Conservation (phyloP, 768 basidiomycete species). For the Agaricus blazei region DNA sequence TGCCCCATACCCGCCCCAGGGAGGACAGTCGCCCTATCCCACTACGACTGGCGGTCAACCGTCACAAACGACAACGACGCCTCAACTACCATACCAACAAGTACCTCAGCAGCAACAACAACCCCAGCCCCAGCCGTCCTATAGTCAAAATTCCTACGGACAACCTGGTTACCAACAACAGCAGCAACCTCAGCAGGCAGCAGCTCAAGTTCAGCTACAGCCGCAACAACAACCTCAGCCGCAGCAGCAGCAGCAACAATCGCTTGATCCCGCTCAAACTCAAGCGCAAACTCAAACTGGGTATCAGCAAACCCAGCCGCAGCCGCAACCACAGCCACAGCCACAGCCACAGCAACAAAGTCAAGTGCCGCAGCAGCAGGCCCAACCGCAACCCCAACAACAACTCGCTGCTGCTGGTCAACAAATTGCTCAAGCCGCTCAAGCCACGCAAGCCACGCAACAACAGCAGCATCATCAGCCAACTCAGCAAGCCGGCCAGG, state of each 20-base stretch:
- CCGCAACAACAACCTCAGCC: background rate
- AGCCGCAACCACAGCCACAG: constrained; percentile 4
- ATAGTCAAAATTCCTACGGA: constrained; percentile 2
- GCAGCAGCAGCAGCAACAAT: background rate
- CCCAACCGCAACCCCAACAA: constrained; percentile 11
- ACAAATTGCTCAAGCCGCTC: background rate
- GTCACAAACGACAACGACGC: constrained; percentile 13
- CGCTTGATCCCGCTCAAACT: background rate
- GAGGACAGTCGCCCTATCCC: constrained; percentile 31
- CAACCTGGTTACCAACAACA: constrained; percentile 15
- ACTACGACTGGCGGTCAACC: constrained; percentile 19
- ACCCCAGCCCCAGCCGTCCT: constrained; percentile 15
- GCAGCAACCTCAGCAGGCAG: constrained; percentile 13
- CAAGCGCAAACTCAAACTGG: background rate
- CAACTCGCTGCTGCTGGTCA: constrained; percentile 18
- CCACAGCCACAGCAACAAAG: constrained; percentile 4
- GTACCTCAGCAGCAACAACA: constrained; percentile 11
- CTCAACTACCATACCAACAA: too few species aligned
- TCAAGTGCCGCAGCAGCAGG: background rate
- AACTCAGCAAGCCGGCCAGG: constrained; percentile 2
- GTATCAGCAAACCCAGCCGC: constrained; percentile 1
- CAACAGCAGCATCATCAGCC: constrained; percentile 20
- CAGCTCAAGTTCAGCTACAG: constrained; percentile 13
- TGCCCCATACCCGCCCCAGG: constrained; percentile 32
- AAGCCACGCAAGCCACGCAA: constrained; percentile 6